Conservation (phyloP, 1,284 basidiomycete species). For the Tilletia horrida region DNA sequence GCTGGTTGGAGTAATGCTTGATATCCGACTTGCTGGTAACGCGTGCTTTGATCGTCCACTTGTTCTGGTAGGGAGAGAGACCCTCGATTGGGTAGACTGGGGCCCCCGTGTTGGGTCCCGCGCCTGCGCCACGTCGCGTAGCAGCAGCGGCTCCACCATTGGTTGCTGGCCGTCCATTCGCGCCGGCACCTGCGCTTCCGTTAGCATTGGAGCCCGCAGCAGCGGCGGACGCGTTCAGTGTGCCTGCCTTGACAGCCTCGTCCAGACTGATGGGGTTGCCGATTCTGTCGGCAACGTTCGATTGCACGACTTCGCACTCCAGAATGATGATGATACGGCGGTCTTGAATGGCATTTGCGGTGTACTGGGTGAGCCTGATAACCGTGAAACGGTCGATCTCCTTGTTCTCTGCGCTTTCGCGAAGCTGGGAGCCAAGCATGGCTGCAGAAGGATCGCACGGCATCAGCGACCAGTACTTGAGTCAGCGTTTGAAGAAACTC, state of each 20-base stretch:
- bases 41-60: constrained; percentile 91
- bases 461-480: no score
- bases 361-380: constrained; percentile 71
- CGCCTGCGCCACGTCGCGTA: not conserved
- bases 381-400: constrained; percentile 70
- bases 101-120: not conserved
- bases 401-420: constrained; percentile 70
- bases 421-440: constrained; percentile 92
- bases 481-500: constrained; percentile 7
- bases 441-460: constrained; percentile 55
- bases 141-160: not conserved
- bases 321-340: constrained; percentile 80
- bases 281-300: constrained; percentile 35
- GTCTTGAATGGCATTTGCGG: constrained; percentile 78
- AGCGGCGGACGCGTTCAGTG: no score
- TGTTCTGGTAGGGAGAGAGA: constrained; percentile 94
- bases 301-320: constrained; percentile 60
- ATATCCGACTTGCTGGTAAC: constrained; percentile 88
- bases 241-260: constrained; percentile 19
- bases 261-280: constrained; percentile 46
- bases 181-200: not conserved
- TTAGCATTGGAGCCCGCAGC: not conserved
- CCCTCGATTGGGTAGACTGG: constrained; percentile 83
- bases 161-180: not conserved
- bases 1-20: constrained; percentile 80